Evolutionary conservation across 345 rosid genomes (phyloP).

Genomic region (Firmiana major): DNA sequence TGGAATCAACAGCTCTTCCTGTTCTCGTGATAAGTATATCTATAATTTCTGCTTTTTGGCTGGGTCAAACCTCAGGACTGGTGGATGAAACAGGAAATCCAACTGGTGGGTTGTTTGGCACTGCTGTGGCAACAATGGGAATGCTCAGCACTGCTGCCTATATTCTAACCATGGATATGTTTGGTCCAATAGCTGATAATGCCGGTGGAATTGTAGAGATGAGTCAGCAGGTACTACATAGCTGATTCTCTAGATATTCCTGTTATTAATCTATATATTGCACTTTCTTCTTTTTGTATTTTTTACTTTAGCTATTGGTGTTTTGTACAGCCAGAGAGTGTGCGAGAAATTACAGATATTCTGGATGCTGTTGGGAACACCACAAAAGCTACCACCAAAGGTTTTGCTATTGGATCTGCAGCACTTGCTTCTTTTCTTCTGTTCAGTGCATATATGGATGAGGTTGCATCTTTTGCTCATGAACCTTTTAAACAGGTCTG

Average conservation of each 20-base stretch:
- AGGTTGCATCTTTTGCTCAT: slow-evolving; percentile 79
- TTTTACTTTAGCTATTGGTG: slow-evolving; percentile 6
- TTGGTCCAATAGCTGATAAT: slow-evolving; percentile 99
- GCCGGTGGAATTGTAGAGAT: slow-evolving; percentile 99
- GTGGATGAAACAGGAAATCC: slow-evolving; percentile 84
- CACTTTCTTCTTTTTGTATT: not conserved
- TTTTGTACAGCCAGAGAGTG: slow-evolving; percentile 79
- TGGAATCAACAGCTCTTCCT: slow-evolving; percentile 97
- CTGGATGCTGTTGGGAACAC: slow-evolving; percentile 99
- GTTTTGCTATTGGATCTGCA: slow-evolving; percentile 99
- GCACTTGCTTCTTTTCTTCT: slow-evolving; percentile 99
- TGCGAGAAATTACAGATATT: slow-evolving; percentile 93
- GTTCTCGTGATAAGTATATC: slow-evolving; percentile 86
- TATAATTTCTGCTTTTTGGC: slow-evolving; percentile 84
- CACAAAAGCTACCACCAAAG: slow-evolving; percentile 98
- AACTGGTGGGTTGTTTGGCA: slow-evolving; percentile 95
- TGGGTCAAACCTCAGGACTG: slow-evolving; percentile 91
- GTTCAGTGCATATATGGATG: slow-evolving; percentile 99
- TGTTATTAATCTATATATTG: not conserved
- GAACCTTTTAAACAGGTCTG: slow-evolving; percentile 78
- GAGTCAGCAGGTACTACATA: slow-evolving; percentile 84
- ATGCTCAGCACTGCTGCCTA: slow-evolving; percentile 99
- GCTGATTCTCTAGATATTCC: not conserved
- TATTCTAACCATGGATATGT: slow-evolving; percentile 99
- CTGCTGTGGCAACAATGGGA: slow-evolving; percentile 99